These are phyloP conservation scores for Rhodotorula sphaerocarpa DNA, from an alignment of 768 basidiomycete genomes.

Conservation along the genomic window DNA sequence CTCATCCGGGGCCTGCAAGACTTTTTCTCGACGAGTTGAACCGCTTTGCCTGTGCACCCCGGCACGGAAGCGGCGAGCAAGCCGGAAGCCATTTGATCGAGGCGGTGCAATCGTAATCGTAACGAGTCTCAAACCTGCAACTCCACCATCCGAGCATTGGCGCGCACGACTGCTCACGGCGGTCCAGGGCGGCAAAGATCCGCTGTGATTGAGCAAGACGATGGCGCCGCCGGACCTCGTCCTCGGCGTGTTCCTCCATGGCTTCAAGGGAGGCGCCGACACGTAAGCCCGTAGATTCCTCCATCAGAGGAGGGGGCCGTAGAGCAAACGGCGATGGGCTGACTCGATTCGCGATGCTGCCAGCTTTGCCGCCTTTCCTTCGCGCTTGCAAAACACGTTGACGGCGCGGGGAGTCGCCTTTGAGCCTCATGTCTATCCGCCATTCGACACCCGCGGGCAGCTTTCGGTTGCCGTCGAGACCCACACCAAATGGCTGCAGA, in stretches of 20 bases:
- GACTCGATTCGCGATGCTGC: not conserved
- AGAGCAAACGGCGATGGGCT: not conserved
- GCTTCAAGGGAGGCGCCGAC: slow-evolving; percentile 35
- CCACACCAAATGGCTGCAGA: slow-evolving; percentile 20
- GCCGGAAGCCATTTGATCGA: no score
- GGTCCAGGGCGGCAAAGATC: not conserved
- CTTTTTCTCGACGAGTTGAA: no score
- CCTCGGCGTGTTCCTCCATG: slow-evolving; percentile 24
- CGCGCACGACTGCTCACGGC: not conserved
- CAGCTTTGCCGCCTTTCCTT: slow-evolving; percentile 30
- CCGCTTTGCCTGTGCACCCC: no score
- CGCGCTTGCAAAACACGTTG: slow-evolving; percentile 16
- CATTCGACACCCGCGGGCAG: slow-evolving; percentile 33
- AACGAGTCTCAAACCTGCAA: no score
- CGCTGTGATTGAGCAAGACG: not conserved
- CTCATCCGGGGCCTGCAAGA: no score
- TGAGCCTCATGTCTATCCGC: slow-evolving; percentile 27
- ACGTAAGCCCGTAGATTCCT: slow-evolving; percentile 2
- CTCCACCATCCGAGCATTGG: no score
- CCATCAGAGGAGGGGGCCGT: not conserved
- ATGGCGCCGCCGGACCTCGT: slow-evolving; percentile 1
- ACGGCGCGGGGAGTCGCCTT: not conserved
- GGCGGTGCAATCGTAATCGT: no score
- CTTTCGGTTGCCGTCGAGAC: slow-evolving; percentile 20
- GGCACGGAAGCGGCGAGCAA: no score